Evolutionary conservation across 345 rosid genomes (phyloP), one percentile per base, ranked within the genome.

Genomic region (Melaleuca quinquenervia): DNA sequence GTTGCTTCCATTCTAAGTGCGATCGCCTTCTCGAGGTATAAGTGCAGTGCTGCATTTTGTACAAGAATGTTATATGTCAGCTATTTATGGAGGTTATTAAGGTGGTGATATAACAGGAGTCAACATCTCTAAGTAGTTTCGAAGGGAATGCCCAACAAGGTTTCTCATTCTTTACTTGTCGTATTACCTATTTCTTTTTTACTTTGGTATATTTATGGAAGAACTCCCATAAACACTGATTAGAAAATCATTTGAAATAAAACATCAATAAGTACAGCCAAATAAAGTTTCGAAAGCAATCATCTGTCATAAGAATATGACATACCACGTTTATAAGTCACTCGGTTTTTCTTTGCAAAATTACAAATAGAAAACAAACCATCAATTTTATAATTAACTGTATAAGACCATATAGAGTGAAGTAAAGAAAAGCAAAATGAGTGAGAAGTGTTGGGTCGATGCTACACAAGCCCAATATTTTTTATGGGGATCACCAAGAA

Each of bases 401-500:
- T 29, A 14, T 15, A 15, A 29, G 76, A 62, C 44, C 16, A 16
- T 24, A 8, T 24, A 16, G 9, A 64, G 8, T 16, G 9, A n/a
- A 64, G 32, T 32, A 64, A 64, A 4, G 24, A 64, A 64, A 8
- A 18, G 24, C 32, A 8, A 64, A 64, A 27, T 45, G 29, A 29
- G 44, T 16, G 76, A 64, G 29, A 29, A 27, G 41, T 64, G 11
- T 64, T 64, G 44, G 44, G 22, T 64, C 9, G 45, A 64, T 22
- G 41, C 18, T 15, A 20, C 44, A 32, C 76, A 16, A 64, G 76
- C 41, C 22, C 22, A 0, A 29, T 29, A 64, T 0, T 36, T 64
- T 64, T 29, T 2, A 20, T 5, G 15, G 6, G 32, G 6, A 32
- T 29, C 1, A 64, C 0, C 1, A 2, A 0, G 3, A 64, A 22